Evolutionary conservation across 768 basidiomycete species (phyloP), one percentile per base, ranked within the genome.

Genomic region (Amanita pallidorosea): DNA sequence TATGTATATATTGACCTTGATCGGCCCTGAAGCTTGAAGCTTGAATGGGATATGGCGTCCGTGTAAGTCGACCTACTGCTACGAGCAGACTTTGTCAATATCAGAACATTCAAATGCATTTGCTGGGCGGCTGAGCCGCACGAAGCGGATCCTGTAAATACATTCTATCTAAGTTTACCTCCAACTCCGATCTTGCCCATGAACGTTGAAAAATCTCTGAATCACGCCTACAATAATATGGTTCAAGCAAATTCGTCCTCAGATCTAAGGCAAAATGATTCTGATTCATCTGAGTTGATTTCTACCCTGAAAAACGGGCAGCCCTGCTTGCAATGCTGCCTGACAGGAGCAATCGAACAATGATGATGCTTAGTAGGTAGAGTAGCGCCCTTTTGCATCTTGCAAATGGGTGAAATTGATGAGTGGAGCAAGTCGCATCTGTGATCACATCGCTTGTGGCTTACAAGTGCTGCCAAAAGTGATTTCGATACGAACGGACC

Each of bases 1-100:
- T 73, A n/a, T 70, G 53, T 5, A 75, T 79, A 60, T 85, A 88
- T 55, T 81, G 82, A 9, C 64, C 73, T 59, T 85, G 80, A 27
- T 71, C 66, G 56, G 85, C 61, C 23, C 5, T 23, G 25, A 6
- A 7, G 80, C 75, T 35, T 63, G 6, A 70, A 75, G 52, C 72
- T 70, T 2, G 81, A 77, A 29, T 69, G 66, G 4, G 76, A 68
- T 54, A 77, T 74, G 4, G 25, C 17, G n/a, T 7, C 15, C 18
- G 8, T 17, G 15, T 17, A 15, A 42, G 41, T 23, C 13, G 41
- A 42, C 71, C 45, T 55, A 80, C 74, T 72, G 79, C 76, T 79
- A 56, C 25, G 43, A 25, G 25, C 25, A 25, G 25, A 25, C 1
- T 25, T 25, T 25, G 27, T 13, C 49, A 48, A 29, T 5, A 23